Base-by-base conservation (phyloP, 2,329 filamentous ascomycete genomes). In the Pseudocercospora macadamiae region DNA sequence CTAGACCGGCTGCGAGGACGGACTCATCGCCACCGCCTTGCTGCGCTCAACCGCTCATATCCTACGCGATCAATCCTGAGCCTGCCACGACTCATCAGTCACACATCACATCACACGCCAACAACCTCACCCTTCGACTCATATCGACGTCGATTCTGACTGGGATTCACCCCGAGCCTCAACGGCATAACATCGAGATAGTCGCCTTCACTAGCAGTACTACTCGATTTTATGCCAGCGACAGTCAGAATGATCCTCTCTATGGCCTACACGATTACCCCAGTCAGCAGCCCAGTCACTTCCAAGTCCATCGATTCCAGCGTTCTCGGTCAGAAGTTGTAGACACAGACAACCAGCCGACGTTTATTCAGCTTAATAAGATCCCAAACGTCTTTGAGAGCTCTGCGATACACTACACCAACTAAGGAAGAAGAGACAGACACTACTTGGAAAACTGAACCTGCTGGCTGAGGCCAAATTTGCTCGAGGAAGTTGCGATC, bases 281-380 rank as follows among this genome's bases (percentile, higher is more conserved):
- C 66, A 63, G 59, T 63, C 64, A 66, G 57, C 63, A 59, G 62
- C 65, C 60, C 60, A 61, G 60, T 64, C 61, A 59, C 54, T 36
- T 56, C 61, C 68, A 67, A 71, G 65, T 69, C 64, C 56, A 64
- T 61, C 64, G 60, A 61, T 60, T 58, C 64, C 53, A 42, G 55
- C 44, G 58, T 60, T 16, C 52, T 55, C 49, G 52, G 44, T 53
- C 49, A 54, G 28, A 54, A 63, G 60, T 67, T 54, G 54, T 67
- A 62, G 59, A 61, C 49, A 61, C 47, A 52, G 36, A 48, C 39
- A 25, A 45, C 30, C 44, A 36, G 47, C 19, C 44, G 34, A 44
- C 30, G 14, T 57, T 39, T 44, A 44, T 23, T 34, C 32, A 60
- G 58, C 58, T 58, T 60, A 21, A 25, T 23, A 52, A 54, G 51